phyloP scores from a whole-genome alignment of 2,329 filamentous ascomycete species.

The Cercospora sesami region DNA sequence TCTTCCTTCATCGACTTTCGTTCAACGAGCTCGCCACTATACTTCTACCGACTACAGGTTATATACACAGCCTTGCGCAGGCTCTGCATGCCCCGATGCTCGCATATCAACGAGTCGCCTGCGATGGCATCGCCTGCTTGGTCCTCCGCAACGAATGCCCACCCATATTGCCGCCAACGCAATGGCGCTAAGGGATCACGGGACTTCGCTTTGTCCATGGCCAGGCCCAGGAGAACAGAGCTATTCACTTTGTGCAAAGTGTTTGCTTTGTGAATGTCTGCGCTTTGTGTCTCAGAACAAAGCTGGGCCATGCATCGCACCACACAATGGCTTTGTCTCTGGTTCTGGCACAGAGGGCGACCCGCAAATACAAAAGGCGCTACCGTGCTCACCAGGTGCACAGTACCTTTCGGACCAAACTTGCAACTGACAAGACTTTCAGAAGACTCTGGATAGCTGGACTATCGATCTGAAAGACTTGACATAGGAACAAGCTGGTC shows the following conservation, averaged over 20 bases:
- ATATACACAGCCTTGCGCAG: not conserved
- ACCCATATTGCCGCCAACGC: not conserved
- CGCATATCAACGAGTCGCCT: not conserved
- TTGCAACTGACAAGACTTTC: slow-evolving; percentile 5
- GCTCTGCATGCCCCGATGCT: not conserved
- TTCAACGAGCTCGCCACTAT: not conserved
- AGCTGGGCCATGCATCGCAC: not conserved
- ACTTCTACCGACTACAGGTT: not conserved
- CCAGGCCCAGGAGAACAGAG: not conserved
- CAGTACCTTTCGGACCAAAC: not conserved
- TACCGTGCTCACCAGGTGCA: not conserved
- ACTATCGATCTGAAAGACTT: slow-evolving; percentile 8
- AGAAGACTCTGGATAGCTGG: slow-evolving; percentile 8
- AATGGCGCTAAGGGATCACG: not conserved
- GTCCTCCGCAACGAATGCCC: not conserved
- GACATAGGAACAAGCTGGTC: slow-evolving; percentile 3
- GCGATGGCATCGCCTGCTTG: not conserved
- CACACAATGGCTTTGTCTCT: not conserved
- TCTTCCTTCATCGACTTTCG: not conserved
- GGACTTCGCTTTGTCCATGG: not conserved
- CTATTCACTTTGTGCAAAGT: not conserved
- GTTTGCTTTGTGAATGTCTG: not conserved
- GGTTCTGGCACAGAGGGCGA: not conserved
- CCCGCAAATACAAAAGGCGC: not conserved
- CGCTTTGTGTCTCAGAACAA: not conserved